These are phyloP conservation scores for Melampsora larici-populina DNA, from an alignment of 1,284 basidiomycete genomes.

Conservation along the genomic window DNA sequence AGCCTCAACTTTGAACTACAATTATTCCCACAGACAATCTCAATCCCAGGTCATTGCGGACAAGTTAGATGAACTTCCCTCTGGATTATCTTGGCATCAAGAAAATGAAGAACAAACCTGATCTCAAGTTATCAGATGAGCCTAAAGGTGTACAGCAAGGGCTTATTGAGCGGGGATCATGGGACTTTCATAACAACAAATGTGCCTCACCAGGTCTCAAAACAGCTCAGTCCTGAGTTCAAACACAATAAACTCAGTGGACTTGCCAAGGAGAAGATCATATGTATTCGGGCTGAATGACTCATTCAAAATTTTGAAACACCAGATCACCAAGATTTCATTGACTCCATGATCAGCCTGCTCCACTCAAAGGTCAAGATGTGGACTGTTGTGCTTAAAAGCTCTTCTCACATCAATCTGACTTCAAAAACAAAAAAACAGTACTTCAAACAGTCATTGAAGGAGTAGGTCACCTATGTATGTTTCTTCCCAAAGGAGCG, in stretches of 20 bases:
- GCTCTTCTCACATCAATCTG: constrained; percentile 11
- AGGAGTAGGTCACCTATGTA: not conserved
- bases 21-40: constrained; percentile 7
- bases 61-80: constrained; percentile 2
- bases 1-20: no score
- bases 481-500: no score
- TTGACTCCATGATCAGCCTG: not conserved
- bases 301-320: not conserved
- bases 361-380: not conserved
- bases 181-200: not conserved
- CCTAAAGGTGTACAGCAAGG: constrained; percentile 14
- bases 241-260: not conserved
- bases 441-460: not conserved
- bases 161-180: not conserved
- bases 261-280: not conserved
- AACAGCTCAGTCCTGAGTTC: not conserved
- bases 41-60: not conserved
- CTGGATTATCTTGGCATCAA: not conserved
- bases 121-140: not conserved
- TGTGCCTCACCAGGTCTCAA: not conserved
- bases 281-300: not conserved
- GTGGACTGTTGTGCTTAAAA: constrained; percentile 8
- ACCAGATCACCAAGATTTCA: not conserved
- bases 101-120: not conserved
- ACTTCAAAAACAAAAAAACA: not conserved